Base-by-base conservation (phyloP, 352 stramenopile genomes). In the Phytophthora aleatoria region DNA sequence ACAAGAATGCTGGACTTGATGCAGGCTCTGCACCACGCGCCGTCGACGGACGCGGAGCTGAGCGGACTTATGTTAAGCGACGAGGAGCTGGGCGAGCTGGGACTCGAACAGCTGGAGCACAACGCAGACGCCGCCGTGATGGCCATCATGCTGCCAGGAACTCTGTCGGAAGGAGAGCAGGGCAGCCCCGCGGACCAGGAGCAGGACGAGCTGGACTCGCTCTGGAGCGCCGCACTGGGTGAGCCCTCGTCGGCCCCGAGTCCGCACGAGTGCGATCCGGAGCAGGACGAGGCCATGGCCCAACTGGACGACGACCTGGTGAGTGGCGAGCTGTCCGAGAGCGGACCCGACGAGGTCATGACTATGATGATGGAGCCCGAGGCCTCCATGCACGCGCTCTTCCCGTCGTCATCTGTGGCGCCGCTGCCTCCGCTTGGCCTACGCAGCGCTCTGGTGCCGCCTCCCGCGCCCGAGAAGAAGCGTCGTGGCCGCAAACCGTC, bases 401-500 rank as follows among this genome's bases (percentile, higher is more conserved):
- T 75, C 48, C 51, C 63, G 42, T 63, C 54, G 1, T 57, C 71
- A 3, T 47, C 67, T 6, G 58, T 79, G 30, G 59, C 66, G 36
- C 44, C 67, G 30, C 31, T 76, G 24, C 58, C 67, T 7, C 47
- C 63, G 20, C 38, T 62, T 3, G 64, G 64, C 3, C 59, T 62
- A 35, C 45, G 56, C 20, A 36, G 51, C 53, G 64, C 61, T 16
- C 50, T 73, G 35, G 55, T 44, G 30, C 44, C 56, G 1, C 55
- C 36, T 8, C 15, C 36, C 16, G 41, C 10, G 7, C 20, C 41
- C 5, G 58, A 59, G 35, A 85, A 76, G 62, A 86, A 84, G 55
- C 57, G 64, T 2, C 64, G 73, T 11, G 73, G 77, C 10, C 74
- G 74, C 57, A 86, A 84, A 50, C 74, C 69, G 15, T 73, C 64